A percentile compares a stretch with the other conserved stretches of the same genome.
These are phyloP conservation scores for Acanthamoeba healyi DNA, from an alignment of 208 protist species.

Conservation along the genomic window DNA sequence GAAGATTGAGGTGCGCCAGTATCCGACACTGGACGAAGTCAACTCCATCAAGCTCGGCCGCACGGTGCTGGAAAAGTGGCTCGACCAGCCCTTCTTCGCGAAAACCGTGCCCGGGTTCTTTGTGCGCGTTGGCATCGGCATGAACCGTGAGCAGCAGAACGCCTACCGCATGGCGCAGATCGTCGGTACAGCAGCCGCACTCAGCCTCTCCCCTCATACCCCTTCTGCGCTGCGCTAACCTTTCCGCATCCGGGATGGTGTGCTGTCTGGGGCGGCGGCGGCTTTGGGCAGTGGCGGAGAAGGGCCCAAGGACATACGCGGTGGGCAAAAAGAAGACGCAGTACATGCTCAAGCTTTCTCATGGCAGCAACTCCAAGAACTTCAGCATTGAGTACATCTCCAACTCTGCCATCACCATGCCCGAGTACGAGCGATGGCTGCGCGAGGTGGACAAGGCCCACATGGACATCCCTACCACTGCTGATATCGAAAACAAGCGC, in stretches of 20 bases:
- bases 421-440: not conserved
- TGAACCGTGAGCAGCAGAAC: not conserved
- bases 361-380: not conserved
- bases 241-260: too few species aligned
- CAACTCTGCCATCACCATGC: not conserved
- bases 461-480: not conserved
- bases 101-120: not conserved
- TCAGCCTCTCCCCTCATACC: too few species aligned
- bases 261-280: not conserved
- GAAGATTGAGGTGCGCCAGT: not conserved
- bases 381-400: not conserved
- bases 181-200: not conserved
- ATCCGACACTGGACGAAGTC: not conserved
- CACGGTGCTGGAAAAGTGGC: not conserved
- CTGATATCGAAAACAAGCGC: not conserved
- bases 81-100: not conserved
- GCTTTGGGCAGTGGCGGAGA: not conserved
- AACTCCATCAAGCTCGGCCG: not conserved
- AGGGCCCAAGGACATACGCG: not conserved
- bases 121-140: not conserved
- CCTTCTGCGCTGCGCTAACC: too few species aligned
- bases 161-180: conserved; percentile 3
- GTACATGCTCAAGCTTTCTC: not conserved
- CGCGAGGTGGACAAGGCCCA: not conserved
- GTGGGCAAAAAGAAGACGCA: not conserved